phyloP scores from a whole-genome alignment of 345 rosid species.

The Linum lewisii region DNA sequence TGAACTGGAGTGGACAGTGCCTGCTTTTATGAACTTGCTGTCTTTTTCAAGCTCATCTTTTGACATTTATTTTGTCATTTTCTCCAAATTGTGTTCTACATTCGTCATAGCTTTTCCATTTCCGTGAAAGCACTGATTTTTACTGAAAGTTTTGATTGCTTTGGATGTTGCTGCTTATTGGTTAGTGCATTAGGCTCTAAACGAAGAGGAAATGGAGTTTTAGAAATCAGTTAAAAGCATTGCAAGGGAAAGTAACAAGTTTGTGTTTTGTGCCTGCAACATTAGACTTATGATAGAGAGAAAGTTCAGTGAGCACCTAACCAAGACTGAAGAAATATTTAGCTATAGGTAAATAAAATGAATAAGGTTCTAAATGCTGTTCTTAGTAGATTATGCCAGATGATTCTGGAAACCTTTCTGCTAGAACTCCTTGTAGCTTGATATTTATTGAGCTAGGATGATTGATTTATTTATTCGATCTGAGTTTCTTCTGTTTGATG shows the following conservation, averaged over 20 bases:
- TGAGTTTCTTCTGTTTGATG: neutral
- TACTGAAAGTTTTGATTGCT: neutral
- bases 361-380: neutral
- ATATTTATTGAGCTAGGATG: neutral
- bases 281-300: neutral
- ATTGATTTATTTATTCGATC: too few species aligned
- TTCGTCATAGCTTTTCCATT: too few species aligned
- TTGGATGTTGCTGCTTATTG: neutral
- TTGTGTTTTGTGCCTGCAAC: neutral
- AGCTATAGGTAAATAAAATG: too few species aligned
- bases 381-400: neutral
- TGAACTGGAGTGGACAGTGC: neutral
- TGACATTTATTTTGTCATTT: too few species aligned
- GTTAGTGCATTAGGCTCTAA: too few species aligned
- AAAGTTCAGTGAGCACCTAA: neutral
- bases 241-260: too few species aligned
- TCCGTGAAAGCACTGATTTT: too few species aligned
- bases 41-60: too few species aligned
- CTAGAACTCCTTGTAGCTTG: neutral
- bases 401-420: neutral
- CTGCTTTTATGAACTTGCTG: conserved; percentile 12
- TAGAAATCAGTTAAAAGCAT: neutral
- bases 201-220: neutral
- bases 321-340: neutral
- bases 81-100: too few species aligned